Conservation (phyloP, 2,329 filamentous ascomycete species). For the Penicillium italicum region DNA sequence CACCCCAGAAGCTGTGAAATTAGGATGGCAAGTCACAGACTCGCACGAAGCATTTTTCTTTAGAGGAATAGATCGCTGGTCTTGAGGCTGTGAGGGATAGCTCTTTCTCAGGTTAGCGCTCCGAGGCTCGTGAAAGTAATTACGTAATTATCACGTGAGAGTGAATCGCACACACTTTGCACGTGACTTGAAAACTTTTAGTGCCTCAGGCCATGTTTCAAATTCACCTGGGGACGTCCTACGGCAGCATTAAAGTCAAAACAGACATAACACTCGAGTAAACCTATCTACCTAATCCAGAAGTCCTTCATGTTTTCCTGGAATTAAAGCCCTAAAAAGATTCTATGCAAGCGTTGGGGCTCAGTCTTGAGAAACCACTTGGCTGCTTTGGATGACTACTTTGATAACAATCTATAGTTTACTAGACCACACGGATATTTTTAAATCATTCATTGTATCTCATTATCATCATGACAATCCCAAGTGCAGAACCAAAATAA, state of each 20-base stretch:
- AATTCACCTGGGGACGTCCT: background rate
- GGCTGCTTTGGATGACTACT: background rate
- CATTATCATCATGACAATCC: conserved; percentile 26
- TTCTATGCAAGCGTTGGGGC: no score
- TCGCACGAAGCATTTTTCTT: background rate
- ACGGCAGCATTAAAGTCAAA: background rate
- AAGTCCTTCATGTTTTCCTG: no score
- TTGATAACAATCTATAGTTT: background rate
- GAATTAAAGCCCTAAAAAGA: no score
- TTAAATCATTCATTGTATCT: conserved; percentile 23
- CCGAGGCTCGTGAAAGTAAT: background rate
- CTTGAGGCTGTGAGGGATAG: background rate
- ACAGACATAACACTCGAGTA: background rate
- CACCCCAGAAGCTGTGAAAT: background rate
- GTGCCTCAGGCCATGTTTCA: background rate
- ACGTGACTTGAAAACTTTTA: background rate
- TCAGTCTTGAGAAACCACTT: background rate
- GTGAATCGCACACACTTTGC: fast-evolving
- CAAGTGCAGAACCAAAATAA: conserved; percentile 15
- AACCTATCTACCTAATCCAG: background rate
- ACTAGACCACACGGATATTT: conserved; percentile 3
- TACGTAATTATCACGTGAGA: background rate
- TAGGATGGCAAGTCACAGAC: background rate
- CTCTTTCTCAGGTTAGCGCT: background rate
- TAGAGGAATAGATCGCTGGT: background rate